Percentiles rank a stretch among this genome's conserved stretches.
phyloP scores from a whole-genome alignment of 2,329 filamentous ascomycete genomes.

The Pleoardoris graminearum region DNA sequence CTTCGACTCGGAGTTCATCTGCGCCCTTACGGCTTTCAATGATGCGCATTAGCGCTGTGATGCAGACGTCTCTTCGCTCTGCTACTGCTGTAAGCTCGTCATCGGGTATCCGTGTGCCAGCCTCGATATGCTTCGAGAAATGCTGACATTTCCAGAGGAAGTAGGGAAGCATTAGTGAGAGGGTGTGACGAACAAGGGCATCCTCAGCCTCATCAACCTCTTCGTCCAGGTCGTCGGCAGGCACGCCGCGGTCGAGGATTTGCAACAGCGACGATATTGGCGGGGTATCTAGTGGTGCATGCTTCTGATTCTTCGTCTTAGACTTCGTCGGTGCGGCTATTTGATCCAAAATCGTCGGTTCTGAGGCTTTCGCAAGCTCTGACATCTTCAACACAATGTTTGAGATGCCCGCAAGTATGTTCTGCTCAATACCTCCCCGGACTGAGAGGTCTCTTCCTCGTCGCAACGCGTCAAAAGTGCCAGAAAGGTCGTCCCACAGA shows the following conservation, averaged over 20 bases:
- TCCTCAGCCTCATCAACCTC: conserved; percentile 78
- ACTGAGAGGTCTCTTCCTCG: conserved; percentile 71
- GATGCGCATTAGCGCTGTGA: conserved; percentile 53
- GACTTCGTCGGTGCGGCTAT: conserved; percentile 48
- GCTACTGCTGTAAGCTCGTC: conserved; percentile 62
- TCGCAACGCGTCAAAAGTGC: conserved; percentile 70
- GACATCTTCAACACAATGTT: conserved; percentile 78
- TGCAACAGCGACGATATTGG: conserved; percentile 71
- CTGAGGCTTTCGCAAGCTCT: conserved; percentile 77
- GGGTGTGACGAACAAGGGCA: conserved; percentile 73
- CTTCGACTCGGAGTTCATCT: conserved; percentile 76
- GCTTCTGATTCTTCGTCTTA: conserved; percentile 27
- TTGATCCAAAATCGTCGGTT: conserved; percentile 74
- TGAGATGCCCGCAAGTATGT: conserved; percentile 69
- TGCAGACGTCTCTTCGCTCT: conserved; percentile 56
- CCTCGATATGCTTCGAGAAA: conserved; percentile 43
- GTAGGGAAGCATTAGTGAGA: conserved; percentile 80
- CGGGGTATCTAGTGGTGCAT: conserved; percentile 42
- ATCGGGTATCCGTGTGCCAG: conserved; percentile 54
- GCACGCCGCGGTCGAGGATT: conserved; percentile 73
- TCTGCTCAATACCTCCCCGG: conserved; percentile 68
- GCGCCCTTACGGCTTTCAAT: conserved; percentile 61
- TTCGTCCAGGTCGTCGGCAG: conserved; percentile 65
- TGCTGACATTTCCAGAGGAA: conserved; percentile 89
- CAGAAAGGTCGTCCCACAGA: conserved; percentile 83